Evolutionary conservation across 2,329 filamentous ascomycete species (phyloP), one percentile per base, ranked within the genome.

Genomic region (Alternaria hordeiaustralica): DNA sequence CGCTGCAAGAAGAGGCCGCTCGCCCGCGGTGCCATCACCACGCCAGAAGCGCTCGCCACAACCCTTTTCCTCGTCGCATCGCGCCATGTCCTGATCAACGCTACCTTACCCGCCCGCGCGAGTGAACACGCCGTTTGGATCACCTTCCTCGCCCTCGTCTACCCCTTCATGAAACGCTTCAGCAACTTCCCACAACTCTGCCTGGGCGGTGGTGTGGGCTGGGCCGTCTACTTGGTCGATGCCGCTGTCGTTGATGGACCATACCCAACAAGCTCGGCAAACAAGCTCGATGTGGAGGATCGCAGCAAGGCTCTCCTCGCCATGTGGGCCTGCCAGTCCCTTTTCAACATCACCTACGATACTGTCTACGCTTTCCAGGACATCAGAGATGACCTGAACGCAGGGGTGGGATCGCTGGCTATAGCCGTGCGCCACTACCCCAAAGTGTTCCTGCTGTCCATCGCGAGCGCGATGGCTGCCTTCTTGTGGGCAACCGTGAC

Each of bases 151-250:
- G 80, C 83, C 26, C 73, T 80, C 49, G 78, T 82, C 25, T 87
- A 87, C 68, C 84, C 85, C 3, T 80, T 86, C 43, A 82, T 82
- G 44, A 87, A 87, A 72, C 82, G 85, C 26, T 75, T 86, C 46
- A 86, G 84, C 49, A 78, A 87, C 69, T 87, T 84, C 67, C 83
- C 86, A 2, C 85, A 87, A 69, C 78, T 83, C 43, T 82, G 85
- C 12, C 74, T 87, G 10, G 85, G 85, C 8, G 75, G 84, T 2
- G 56, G 28, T n/a, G 54, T 67, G 7, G 56, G 53, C 18, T 65
- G 57, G 60, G 55, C 57, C 7, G 50, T 60, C n/a, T 60, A 47
- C 23, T 25, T 67, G 28, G 60, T 59, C 36, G 58, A 60, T 18
- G 58, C 58, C 9, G 50, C 43, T 28, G 50, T 60, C 12, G 43